A percentile compares a stretch with the other conserved stretches of the same genome.
Conservation (phyloP, 2,329 filamentous ascomycete species). For the Diaporthe vexans region DNA sequence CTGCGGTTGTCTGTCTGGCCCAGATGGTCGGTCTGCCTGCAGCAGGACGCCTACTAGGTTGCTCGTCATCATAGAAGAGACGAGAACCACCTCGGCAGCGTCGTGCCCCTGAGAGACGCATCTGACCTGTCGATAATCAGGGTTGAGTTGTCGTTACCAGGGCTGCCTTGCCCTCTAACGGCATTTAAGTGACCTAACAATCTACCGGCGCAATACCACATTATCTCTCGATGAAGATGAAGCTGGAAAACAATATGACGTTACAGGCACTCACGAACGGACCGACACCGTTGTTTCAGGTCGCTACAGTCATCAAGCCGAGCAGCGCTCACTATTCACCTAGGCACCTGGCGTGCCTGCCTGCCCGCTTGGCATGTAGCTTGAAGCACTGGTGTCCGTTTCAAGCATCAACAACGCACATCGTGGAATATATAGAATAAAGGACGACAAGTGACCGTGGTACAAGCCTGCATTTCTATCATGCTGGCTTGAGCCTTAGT, state of each 20-base stretch:
- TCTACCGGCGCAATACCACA: neutral
- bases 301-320: neutral
- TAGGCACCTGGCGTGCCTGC: too few relatives aligned
- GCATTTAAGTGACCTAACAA: neutral
- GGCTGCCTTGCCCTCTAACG: neutral
- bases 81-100: slow-evolving; percentile 13
- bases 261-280: neutral
- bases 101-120: slow-evolving; percentile 29
- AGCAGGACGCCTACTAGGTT: neutral
- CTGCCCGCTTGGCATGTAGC: neutral
- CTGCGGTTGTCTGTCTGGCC: neutral
- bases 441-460: neutral
- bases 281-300: slow-evolving; percentile 19
- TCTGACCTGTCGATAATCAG: neutral
- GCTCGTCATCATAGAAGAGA: slow-evolving; percentile 20
- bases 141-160: too few relatives aligned
- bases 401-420: neutral
- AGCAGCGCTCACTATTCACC: neutral
- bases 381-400: slow-evolving; percentile 5
- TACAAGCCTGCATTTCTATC: neutral
- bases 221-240: neutral
- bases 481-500: neutral
- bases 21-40: neutral
- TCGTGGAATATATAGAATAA: neutral
- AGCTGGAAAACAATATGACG: neutral